Base-by-base conservation (phyloP, 345 rosid species). In the Anastatica hierochuntica region DNA sequence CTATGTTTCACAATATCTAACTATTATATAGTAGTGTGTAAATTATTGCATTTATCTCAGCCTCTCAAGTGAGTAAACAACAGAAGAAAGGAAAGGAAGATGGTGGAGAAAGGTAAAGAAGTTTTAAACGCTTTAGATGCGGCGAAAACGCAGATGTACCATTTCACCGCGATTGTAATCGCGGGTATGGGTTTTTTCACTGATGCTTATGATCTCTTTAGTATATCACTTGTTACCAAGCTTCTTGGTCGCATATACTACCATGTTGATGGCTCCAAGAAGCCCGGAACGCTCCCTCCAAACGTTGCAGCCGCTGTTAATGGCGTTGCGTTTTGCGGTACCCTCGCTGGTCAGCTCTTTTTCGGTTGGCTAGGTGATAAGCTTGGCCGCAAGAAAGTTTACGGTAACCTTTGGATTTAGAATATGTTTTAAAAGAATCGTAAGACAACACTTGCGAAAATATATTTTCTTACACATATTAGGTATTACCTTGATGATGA, bases 401-500 rank as follows among this genome's bases (percentile, higher is more conserved):
- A 74, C 20, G 79, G 73, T 53, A 53, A 39, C 15, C 20, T n/a
- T 24, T 45, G n/a, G n/a, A 8, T 8, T 21, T 43, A 6, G 8
- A 14, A 56, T 0, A 31, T 72, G 2, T 53, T 64, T 21, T 21
- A 20, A 14, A 14, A 37, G 34, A 37, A 51, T 34, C 24, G 14
- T 51, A 21, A 35, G 8, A 36, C 31, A 9, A 4, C 4, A 19
- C 24, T 21, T 19, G n/a, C 7, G 17, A 39, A 39, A 15, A 8
- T 2, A 9, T 26, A 49, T 10, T 49, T 33, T 33, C 16, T n/a
- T 41, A 12, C n/a, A 5, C 2, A 0, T 14, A 5, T 13, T 21
- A 62, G 95, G 90, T 4, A 68, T 82, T 31, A 85, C 95, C 13
- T 72, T 85, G 12, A 75, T 85, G 16, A 72, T 85, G 30, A 80